Base-by-base conservation (phyloP, 1,284 basidiomycete genomes). In the Trichosporon sp. region DNA sequence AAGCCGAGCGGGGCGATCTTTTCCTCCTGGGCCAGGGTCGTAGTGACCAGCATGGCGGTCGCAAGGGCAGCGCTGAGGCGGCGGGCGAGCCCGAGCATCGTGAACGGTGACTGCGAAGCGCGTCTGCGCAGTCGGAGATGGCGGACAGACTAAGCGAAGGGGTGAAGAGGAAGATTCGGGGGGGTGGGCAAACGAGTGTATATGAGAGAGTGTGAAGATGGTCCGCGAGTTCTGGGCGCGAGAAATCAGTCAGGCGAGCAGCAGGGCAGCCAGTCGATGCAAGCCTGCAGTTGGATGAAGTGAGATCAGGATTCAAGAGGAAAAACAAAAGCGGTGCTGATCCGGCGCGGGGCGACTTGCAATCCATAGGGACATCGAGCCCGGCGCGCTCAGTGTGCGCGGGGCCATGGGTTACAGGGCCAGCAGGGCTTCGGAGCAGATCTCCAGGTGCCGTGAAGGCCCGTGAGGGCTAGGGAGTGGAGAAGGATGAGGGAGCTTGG, bases 1-100 rank as follows among this genome's bases (percentile, higher is more conserved):
- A 81, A 80, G 16, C 73, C 74, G 70, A 79, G 76, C 59, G 16
- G 59, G 12, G 65, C 73, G 19, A 65, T 40, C 43, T n/a, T 16
- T 4, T n/a, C 16, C n/a, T 65, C 70, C 16, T 38, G 40, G 38
- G 54, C 46, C 11, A 46, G 43, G 35, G 32, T 61, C 26, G 67
- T 46, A 11, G 65, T 51, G 26, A 35, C 11, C 11, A 61, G 19
- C 4, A 70, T 2, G 14, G 32, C 35, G 26, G 26, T 12, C 14
- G 43, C 43, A 11, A 46, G 16, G 16, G 16, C 43, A 16, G 16
- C 16, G 5, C 4, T n/a, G 14, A 46, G 7, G 43, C 43, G 16
- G 26, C 21, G 21, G 4, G 12, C 26, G 54, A 14, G 54, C 3
- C 21, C 26, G 10, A 59, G 54, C 54, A 59, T 59, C 51, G 51